Conservation (phyloP, 768 basidiomycete species). For the Leccinellum luteum region DNA sequence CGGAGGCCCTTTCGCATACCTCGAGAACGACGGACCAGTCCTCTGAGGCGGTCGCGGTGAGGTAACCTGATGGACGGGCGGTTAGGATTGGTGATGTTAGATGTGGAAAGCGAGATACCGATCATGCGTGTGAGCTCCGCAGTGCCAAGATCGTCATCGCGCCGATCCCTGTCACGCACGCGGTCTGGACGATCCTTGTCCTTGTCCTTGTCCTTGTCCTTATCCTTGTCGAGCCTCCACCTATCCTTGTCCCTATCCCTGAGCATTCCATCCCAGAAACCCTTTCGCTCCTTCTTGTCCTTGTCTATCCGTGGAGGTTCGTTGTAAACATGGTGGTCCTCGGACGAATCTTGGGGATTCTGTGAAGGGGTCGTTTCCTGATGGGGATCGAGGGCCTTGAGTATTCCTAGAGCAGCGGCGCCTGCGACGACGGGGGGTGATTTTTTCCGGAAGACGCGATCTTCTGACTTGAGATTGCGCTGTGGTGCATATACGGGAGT, state of each 20-base stretch:
- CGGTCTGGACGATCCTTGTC: constrained; percentile 30
- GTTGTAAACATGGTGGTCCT: constrained; percentile 30
- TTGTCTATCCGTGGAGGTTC: constrained; percentile 31
- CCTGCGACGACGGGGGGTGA: constrained; percentile 30
- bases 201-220: constrained; percentile 43
- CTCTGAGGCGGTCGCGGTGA: constrained; percentile 76
- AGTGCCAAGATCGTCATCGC: constrained; percentile 44
- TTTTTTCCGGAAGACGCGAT: constrained; percentile 29
- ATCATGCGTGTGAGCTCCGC: constrained; percentile 70
- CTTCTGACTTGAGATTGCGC: constrained; percentile 18
- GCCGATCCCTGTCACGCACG: constrained; percentile 27
- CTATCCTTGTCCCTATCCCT: constrained; percentile 36
- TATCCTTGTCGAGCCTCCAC: constrained; percentile 29
- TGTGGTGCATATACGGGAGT: constrained; percentile 14
- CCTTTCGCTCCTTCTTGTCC: constrained; percentile 51
- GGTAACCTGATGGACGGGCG: constrained; percentile 47
- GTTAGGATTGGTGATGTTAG: background rate
- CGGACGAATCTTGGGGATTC: constrained; percentile 25
- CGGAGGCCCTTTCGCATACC: constrained; percentile 80
- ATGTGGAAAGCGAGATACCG: constrained; percentile 38
- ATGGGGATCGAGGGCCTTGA: constrained; percentile 58
- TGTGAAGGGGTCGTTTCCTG: constrained; percentile 17
- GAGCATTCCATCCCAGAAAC: constrained; percentile 49
- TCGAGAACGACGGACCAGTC: constrained; percentile 82
- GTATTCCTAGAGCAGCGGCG: constrained; percentile 14